These are phyloP conservation scores for Brassica rapa DNA, from an alignment of 345 rosid genomes.

Conservation along the genomic window DNA sequence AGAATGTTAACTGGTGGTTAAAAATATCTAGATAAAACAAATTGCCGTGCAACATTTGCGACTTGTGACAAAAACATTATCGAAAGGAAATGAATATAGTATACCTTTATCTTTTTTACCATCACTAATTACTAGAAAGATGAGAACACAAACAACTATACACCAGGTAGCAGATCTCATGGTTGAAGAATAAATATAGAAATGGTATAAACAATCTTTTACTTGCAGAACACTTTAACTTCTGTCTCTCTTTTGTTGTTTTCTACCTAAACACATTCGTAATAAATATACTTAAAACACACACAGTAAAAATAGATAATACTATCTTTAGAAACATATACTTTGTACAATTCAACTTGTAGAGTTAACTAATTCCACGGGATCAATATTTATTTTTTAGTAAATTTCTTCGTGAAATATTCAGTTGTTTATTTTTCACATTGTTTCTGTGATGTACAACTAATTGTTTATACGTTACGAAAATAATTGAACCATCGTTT, in stretches of 20 bases:
- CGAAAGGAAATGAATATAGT: neutral
- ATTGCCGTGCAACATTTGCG: neutral
- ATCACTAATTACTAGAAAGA: neutral
- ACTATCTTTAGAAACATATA: neutral
- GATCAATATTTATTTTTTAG: constrained; percentile 3
- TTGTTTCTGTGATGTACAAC: neutral
- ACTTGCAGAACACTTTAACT: neutral
- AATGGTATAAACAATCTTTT: neutral
- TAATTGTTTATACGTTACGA: neutral
- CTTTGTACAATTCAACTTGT: neutral
- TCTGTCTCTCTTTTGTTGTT: neutral
- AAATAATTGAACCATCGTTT: neutral
- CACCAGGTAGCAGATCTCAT: constrained; percentile 22
- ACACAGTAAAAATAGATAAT: neutral
- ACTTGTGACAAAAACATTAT: neutral
- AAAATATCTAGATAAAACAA: neutral
- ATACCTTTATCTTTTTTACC: constrained; percentile 7
- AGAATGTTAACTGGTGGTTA: neutral
- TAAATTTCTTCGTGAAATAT: neutral
- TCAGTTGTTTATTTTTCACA: neutral
- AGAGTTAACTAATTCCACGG: constrained; percentile 3
- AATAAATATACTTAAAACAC: neutral
- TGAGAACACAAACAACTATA: neutral
- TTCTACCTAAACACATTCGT: neutral
- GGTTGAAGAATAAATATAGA: neutral